Conservation (phyloP, 495 filamentous ascomycete species). For the Hypoxylon crocopeplum region DNA sequence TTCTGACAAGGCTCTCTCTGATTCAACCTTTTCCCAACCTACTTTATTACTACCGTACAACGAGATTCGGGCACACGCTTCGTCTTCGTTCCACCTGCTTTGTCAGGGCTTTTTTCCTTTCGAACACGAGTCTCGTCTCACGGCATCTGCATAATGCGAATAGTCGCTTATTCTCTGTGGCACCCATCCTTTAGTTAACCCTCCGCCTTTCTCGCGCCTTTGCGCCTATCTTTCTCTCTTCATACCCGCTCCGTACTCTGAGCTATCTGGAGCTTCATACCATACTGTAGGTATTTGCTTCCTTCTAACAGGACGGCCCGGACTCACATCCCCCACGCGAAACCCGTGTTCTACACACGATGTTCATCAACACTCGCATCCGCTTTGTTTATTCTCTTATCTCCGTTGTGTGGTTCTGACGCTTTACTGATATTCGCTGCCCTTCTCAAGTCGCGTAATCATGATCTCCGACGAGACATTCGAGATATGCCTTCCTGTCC, state of each 20-base stretch:
- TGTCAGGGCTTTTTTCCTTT: slow-evolving; percentile 23
- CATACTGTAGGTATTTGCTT: slow-evolving; percentile 10
- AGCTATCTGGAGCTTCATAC: slow-evolving; percentile 14
- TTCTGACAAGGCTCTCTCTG: slow-evolving; percentile 20
- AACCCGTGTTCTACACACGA: slow-evolving; percentile 14
- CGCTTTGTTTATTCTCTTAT: slow-evolving; percentile 8
- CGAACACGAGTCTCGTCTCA: slow-evolving; percentile 37
- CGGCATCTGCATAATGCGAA: slow-evolving; percentile 46
- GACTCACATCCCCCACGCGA: slow-evolving; percentile 14
- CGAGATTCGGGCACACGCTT: slow-evolving; percentile 12
- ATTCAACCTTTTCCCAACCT: not conserved
- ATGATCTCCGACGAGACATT: slow-evolving; percentile 95
- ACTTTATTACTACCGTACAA: not conserved
- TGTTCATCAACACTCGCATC: slow-evolving; percentile 4
- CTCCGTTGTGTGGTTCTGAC: not conserved
- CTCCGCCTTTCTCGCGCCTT: slow-evolving; percentile 19
- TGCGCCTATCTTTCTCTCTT: slow-evolving; percentile 32
- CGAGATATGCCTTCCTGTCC: slow-evolving; percentile 86
- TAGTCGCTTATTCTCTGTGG: slow-evolving; percentile 44
- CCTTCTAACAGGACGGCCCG: slow-evolving; percentile 15
- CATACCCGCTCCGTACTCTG: slow-evolving; percentile 20
- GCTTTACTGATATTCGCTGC: slow-evolving; percentile 23
- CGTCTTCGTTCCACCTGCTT: slow-evolving; percentile 25
- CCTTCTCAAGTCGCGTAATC: slow-evolving; percentile 36
- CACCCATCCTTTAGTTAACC: slow-evolving; percentile 44